Evolutionary conservation across 169 alveolate species (phyloP), one percentile per base, ranked within the genome.

Genomic region (Plasmodium yoelii): DNA sequence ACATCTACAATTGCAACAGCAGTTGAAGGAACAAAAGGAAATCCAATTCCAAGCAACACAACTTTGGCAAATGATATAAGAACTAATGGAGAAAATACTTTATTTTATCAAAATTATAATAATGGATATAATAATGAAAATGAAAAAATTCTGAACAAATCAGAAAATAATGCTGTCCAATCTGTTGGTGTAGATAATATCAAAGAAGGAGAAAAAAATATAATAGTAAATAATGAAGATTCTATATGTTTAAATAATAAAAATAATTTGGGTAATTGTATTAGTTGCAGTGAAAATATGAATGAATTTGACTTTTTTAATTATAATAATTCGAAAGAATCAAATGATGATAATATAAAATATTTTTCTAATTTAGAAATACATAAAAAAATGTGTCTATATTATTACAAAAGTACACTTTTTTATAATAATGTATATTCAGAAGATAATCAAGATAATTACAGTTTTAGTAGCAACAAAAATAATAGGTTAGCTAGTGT

Each of bases 371-470:
- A 82, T 44, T 67, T 82, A 67, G 71, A 55, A 18, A 4, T 67
- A 4, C n/a, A 44, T 47, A 65, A 82, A 56, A 82, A 67, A 22
- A 82, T 51, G 55, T 82, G 84, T 39, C 59, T 82, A 12, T 82
- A 65, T 26, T 82, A 82, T 82, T 82, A 82, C 47, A 82, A 57
- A 28, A 82, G 68, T 39, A 57, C 73, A 12, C 72, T 82, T 6
- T 82, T 82, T 46, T 82, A 82, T 49, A 67, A 46, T 18, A 55
- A 47, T 22, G 15, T 22, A 46, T 39, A 67, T 10, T 67, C 82
- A 28, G 82, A 49, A 10, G 70, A 82, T 55, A 56, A 82, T 8
- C 47, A 47, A 26, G 55, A 39, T 12, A 28, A 55, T n/a, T 26
- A 60, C 13, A 44, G 47, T 51, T 24, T 28, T 1, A 42, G 56